Percentiles rank a stretch among this genome's conserved stretches.
These are phyloP conservation scores for Eustoma russellianum DNA, from an alignment of 257 asterid genomes.

Conservation along the genomic window DNA sequence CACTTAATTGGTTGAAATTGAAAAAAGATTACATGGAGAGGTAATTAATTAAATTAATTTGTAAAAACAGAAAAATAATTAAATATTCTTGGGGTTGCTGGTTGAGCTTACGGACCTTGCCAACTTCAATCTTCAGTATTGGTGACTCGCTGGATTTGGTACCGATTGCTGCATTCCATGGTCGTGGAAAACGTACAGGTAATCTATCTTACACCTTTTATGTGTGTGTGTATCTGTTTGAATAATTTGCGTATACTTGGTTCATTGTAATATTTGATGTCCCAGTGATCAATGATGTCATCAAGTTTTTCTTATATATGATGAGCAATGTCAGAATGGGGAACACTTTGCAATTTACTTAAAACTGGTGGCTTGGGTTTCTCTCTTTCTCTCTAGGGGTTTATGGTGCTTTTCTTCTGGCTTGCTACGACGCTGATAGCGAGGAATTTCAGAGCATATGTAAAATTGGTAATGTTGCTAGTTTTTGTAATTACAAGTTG, in stretches of 20 bases:
- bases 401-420: conserved; percentile 94
- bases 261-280: not conserved
- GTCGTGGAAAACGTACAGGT: conserved; percentile 95
- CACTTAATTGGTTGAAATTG: conserved; percentile 87
- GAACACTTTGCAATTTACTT: not conserved
- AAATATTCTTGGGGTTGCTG: conserved; percentile 9
- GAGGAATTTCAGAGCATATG: conserved; percentile 96
- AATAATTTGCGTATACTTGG: too few relatives aligned
- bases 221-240: too few relatives aligned
- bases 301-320: not conserved
- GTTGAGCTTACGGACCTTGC: conserved; percentile 11
- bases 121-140: conserved; percentile 39
- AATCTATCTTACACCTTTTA: not conserved
- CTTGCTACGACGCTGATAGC: conserved; percentile 76
- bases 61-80: not conserved
- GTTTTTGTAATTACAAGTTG: not conserved
- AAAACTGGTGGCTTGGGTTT: not conserved
- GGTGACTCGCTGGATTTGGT: conserved; percentile 97
- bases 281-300: not conserved
- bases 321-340: too few relatives aligned
- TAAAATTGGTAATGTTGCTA: conserved; percentile 57
- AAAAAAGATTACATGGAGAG: conserved; percentile 92
- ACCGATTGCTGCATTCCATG: conserved; percentile 97
- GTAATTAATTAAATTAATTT: conserved; percentile 17
- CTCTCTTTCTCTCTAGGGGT: conserved; percentile 40